Conservation (phyloP, 805 yeast species). For the Priceomyces medius region DNA sequence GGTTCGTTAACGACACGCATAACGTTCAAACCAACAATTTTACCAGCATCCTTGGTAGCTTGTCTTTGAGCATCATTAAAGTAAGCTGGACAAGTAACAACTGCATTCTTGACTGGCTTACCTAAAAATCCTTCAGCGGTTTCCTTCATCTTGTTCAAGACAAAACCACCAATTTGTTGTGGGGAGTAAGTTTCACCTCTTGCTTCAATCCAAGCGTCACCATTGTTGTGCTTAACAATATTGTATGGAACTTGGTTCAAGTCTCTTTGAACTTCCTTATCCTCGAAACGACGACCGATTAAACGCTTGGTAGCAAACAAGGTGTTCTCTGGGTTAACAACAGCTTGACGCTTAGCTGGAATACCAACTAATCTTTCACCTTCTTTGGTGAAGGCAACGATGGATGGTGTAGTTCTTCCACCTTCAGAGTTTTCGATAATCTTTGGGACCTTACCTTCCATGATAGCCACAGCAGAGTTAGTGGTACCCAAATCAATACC, state of each 20-base stretch:
- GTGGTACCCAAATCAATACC: conserved; percentile 89
- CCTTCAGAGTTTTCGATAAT: conserved; percentile 80
- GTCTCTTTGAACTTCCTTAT: conserved; percentile 88
- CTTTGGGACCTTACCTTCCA: conserved; percentile 76
- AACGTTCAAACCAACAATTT: conserved; percentile 90
- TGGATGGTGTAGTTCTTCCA: conserved; percentile 82
- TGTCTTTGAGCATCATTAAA: conserved; percentile 91
- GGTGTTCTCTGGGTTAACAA: conserved; percentile 91
- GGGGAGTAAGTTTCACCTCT: conserved; percentile 88
- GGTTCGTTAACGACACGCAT: conserved; percentile 90
- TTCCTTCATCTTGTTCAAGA: conserved; percentile 96
- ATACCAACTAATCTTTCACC: conserved; percentile 92
- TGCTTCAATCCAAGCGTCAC: conserved; percentile 96
- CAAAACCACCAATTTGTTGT: conserved; percentile 91
- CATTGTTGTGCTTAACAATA: conserved; percentile 85
- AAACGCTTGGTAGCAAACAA: conserved; percentile 92
- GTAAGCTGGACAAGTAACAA: conserved; percentile 87
- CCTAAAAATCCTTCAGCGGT: conserved; percentile 92
- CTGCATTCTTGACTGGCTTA: conserved; percentile 84
- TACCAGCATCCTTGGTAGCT: conserved; percentile 97
- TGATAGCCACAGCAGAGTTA: conserved; percentile 83
- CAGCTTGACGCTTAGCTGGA: conserved; percentile 95
- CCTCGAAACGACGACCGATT: conserved; percentile 90
- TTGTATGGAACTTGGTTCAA: conserved; percentile 84
- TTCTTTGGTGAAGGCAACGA: conserved; percentile 89